Evolutionary conservation across 2,329 filamentous ascomycete species (phyloP).

Genomic region (Penicillium psychrosexuale): DNA sequence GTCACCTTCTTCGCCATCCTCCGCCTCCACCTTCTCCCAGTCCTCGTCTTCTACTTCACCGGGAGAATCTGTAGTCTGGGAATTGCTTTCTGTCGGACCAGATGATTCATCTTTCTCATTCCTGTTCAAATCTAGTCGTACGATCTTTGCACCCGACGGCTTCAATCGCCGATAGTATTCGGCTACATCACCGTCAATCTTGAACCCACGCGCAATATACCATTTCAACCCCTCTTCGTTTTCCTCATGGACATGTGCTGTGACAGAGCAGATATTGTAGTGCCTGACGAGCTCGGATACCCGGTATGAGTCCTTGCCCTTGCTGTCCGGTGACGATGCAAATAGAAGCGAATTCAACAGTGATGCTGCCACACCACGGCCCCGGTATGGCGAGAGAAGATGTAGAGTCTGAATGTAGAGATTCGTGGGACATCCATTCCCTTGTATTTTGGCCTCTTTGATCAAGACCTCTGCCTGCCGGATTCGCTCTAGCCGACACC

Average conservation of each 20-base stretch:
- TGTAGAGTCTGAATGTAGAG: constrained; percentile 63
- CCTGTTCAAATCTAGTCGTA: constrained; percentile 41
- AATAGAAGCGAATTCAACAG: constrained; percentile 49
- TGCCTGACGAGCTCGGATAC: constrained; percentile 43
- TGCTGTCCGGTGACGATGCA: constrained; percentile 9
- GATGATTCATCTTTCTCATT: constrained; percentile 7
- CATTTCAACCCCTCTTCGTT: constrained; percentile 59
- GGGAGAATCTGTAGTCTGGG: background rate
- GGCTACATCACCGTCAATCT: constrained; percentile 48
- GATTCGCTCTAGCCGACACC: constrained; percentile 46
- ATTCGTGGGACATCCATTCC: constrained; percentile 32
- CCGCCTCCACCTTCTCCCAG: constrained; percentile 43
- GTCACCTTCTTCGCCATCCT: constrained; percentile 35
- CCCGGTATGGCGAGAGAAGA: constrained; percentile 58
- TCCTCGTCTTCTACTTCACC: constrained; percentile 37
- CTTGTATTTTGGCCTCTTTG: background rate
- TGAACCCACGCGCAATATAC: constrained; percentile 59
- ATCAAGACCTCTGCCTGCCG: constrained; percentile 14
- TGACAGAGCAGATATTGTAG: constrained; percentile 52
- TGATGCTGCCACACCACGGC: constrained; percentile 55
- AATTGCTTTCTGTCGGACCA: background rate
- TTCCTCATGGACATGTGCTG: constrained; percentile 63
- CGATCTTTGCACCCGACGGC: constrained; percentile 55
- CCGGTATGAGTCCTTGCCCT: constrained; percentile 8
- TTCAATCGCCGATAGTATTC: constrained; percentile 60